phyloP scores from a whole-genome alignment of 2,329 filamentous ascomycete genomes.

The Alternaria panax region DNA sequence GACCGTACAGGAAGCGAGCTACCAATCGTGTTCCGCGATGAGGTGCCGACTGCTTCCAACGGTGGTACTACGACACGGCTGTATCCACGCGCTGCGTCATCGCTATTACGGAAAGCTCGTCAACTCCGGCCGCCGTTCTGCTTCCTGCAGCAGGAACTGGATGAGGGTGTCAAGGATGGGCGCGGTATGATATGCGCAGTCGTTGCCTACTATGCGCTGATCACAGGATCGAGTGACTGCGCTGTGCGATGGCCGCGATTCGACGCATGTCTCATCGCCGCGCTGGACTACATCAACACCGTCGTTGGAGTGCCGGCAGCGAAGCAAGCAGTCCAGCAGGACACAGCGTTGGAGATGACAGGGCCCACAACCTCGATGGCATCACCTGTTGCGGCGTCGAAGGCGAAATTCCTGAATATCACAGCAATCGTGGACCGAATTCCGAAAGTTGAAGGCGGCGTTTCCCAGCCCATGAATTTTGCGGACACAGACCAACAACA shows the following conservation, averaged over 20 bases:
- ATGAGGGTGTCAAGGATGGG: not conserved
- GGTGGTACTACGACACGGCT: not conserved
- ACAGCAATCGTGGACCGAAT: not conserved
- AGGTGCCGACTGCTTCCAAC: accelerated
- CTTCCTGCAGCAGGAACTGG: not conserved
- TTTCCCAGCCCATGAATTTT: not conserved
- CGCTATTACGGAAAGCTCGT: not conserved
- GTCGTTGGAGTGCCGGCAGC: not conserved
- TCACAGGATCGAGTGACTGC: not conserved
- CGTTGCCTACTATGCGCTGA: not conserved
- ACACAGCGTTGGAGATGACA: not conserved
- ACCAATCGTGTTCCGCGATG: not conserved
- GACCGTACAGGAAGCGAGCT: not conserved
- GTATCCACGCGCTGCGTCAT: constrained; percentile 2
- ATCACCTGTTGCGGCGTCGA: not conserved
- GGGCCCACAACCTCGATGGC: not conserved
- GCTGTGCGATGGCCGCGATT: not conserved
- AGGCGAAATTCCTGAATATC: not conserved
- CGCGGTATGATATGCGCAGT: constrained; percentile 2
- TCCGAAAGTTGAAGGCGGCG: not conserved
- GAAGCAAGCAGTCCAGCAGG: not conserved
- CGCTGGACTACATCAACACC: not conserved
- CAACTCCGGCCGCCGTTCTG: not conserved
- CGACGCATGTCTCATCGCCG: not conserved
- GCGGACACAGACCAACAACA: not conserved